Evolutionary conservation across 1,284 basidiomycete species (phyloP).

Genomic region (Leccinum fallax): DNA sequence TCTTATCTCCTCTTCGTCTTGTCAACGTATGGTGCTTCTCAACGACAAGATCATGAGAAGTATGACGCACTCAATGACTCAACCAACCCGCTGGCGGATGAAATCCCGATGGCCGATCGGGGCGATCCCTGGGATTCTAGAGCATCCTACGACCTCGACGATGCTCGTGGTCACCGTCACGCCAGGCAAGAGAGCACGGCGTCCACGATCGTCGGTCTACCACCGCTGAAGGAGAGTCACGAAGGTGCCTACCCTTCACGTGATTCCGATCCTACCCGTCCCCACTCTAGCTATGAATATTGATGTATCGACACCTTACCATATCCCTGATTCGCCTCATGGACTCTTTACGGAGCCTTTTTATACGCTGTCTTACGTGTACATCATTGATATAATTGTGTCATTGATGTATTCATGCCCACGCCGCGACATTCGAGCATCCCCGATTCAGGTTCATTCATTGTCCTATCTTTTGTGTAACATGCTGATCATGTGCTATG

Average conservation of each 20-base stretch:
- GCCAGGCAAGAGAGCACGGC: conserved; percentile 52
- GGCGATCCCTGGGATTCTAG: conserved; percentile 76
- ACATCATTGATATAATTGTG: not conserved
- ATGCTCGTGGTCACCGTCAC: conserved; percentile 45
- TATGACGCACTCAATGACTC: conserved; percentile 79
- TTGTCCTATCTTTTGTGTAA: conserved; percentile 24
- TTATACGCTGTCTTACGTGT: conserved; percentile 6
- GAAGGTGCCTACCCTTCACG: conserved; percentile 26
- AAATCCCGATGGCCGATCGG: conserved; percentile 66
- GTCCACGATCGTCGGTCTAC: conserved; percentile 55
- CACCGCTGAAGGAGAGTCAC: conserved; percentile 47
- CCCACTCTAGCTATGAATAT: conserved; percentile 50
- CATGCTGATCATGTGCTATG: conserved; percentile 27
- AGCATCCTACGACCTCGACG: conserved; percentile 50
- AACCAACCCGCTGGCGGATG: conserved; percentile 58
- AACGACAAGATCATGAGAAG: conserved; percentile 78
- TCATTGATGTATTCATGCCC: not conserved
- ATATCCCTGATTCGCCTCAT: conserved; percentile 1
- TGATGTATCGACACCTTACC: conserved; percentile 16
- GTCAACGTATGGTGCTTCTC: conserved; percentile 71
- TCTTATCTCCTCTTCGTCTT: conserved; percentile 71
- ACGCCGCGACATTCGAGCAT: not conserved
- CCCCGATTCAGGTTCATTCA: conserved; percentile 10
- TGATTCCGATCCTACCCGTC: conserved; percentile 28
- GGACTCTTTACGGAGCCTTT: conserved; percentile 9